Percentiles rank a stretch among this genome's conserved stretches.
Evolutionary conservation across 345 rosid species (phyloP).

Genomic region (Hibiscus trionum): DNA sequence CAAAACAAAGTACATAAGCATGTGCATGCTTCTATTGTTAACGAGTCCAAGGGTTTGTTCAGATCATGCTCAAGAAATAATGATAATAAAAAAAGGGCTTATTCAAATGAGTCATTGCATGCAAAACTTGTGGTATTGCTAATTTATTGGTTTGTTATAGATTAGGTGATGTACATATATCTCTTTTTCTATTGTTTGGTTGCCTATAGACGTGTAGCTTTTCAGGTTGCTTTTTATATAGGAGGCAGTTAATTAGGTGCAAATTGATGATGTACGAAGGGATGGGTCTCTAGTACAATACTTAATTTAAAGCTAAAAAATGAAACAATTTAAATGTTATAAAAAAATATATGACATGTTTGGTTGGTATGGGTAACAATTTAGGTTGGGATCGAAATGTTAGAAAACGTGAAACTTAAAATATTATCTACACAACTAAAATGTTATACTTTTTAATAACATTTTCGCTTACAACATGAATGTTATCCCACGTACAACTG

Average conservation of each 20-base stretch:
- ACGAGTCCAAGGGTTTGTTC: not conserved
- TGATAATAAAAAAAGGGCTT: not conserved
- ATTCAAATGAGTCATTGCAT: not conserved
- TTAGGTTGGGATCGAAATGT: too few species aligned
- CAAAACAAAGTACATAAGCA: not conserved
- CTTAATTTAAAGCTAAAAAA: too few species aligned
- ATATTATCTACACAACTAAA: too few species aligned
- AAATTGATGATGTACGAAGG: too few species aligned
- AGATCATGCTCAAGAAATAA: not conserved
- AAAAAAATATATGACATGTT: too few species aligned
- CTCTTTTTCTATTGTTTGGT: not conserved
- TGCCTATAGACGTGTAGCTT: not conserved
- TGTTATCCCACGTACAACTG: too few species aligned
- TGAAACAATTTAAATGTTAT: too few species aligned
- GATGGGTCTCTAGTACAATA: too few species aligned
- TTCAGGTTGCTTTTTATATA: not conserved
- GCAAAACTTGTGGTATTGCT: not conserved
- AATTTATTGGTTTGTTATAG: not conserved
- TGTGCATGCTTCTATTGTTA: not conserved
- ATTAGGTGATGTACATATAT: not conserved
- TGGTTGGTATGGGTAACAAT: too few species aligned
- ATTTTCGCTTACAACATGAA: too few species aligned
- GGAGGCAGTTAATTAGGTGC: conserved; percentile 3
- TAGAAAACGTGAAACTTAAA: too few species aligned
- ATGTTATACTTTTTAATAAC: too few species aligned